Evolutionary conservation across 2,329 filamentous ascomycete species (phyloP), one percentile per base, ranked within the genome.

Genomic region (Seiridium unicorne): DNA sequence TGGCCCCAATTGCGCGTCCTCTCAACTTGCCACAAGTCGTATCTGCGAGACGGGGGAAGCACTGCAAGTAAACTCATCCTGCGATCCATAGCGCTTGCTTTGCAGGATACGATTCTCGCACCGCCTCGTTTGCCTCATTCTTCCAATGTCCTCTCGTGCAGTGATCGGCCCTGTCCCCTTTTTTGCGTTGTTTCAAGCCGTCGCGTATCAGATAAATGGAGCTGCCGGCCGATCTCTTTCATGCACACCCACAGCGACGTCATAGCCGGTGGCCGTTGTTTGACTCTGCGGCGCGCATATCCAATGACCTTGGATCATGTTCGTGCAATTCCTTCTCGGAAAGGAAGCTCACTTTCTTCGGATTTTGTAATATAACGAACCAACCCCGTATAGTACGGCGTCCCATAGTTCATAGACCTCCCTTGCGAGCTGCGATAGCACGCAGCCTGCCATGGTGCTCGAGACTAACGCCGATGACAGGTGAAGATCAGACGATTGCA

Each of bases 341-440:
- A 42, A 42, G 38, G 38, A 42, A 42, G 38, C 44, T 55, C 36
- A 55, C 49, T 42, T 51, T 31, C 18, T 51, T 34, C 57, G 54
- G n/a, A 55, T 32, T 42, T 59, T 59, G 48, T 53, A 59, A 36
- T 53, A 55, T 7, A 60, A 7, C 26, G 60, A 61, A 9, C 60
- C 60, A 34, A 61, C n/a, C 3, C 60, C 60, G 6, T 59, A 9
- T 4, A 59, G 42, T 10, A 61, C 44, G 3, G 57, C 60, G 31
- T 61, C 60, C 60, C 60, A 61, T 7, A 61, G 51, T 44, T 61
- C 60, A 31, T 48, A 54, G 13, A 58, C 57, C 47, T 61, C 60
- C 34, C 55, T 42, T 26, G 38, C 10, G 11, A 61, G n/a, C 18
- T 53, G 36, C 4, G 60, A 47, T 31, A 58, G 32, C 3, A 47